Base-by-base conservation (phyloP, 768 basidiomycete genomes). In the Leccinum barrowsii region DNA sequence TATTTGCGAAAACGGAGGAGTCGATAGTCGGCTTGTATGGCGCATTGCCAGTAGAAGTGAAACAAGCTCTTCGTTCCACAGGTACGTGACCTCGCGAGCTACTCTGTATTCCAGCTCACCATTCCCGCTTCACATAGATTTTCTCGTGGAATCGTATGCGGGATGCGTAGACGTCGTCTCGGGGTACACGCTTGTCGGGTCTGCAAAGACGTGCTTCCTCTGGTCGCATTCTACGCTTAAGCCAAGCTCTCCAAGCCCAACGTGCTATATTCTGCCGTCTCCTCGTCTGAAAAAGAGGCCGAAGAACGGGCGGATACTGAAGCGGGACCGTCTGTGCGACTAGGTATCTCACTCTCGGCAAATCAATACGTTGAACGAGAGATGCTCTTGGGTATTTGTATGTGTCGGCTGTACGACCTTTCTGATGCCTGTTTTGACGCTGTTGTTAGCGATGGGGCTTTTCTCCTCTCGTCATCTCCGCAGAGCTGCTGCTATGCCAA, bases 261-360 rank as follows among this genome's bases (percentile, higher is more conserved):
- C 89, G 11, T 91, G 90, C 69, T 92, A 92, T 63, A 91, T 92
- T 48, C 90, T 92, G 64, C 77, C 85, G 11, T 90, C 86, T 67
- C 90, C 28, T 3, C 56, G 2, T 62, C 65, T 47, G 62, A 62
- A 5, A 69, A 65, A 59, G 63, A 24, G 13, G 11, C 8, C 3
- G 73, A 71, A 52, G 65, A 62, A 24, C 64, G 58, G 17, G 56
- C 11, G 1, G 60, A 57, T 19, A 11, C 50, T 21, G 63, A 60
- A 54, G 26, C 60, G 26, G 26, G 26, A 11, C 26, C 55, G 28
- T 63, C 67, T 22, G 30, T 52, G 7, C 68, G 73, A 34, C 40
- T 56, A 2, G 5, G 15, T 2, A 19, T 60, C 21, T 57, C 60
- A 10, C 55, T 64, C 19, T 57, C 72, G 44, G 73, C 74, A 50